A percentile compares a stretch with the other conserved stretches of the same genome.
phyloP scores from a whole-genome alignment of 2,329 filamentous ascomycete species.

The Phymatotrichopsis omnivora region DNA sequence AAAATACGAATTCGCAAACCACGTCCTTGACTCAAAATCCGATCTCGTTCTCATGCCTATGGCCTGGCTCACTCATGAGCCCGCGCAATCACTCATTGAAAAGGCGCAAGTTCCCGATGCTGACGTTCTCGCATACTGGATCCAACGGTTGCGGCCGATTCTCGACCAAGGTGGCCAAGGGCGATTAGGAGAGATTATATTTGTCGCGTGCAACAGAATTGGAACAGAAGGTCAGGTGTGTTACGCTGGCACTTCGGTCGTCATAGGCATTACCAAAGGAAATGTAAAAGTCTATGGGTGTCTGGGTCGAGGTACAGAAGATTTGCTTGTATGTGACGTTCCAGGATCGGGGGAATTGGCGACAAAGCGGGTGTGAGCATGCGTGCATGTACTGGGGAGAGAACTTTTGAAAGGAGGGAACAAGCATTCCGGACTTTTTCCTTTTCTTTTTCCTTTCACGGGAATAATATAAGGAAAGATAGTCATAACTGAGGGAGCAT shows the following conservation, averaged over 20 bases:
- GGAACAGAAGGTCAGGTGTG: constrained; percentile 55
- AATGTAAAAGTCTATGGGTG: constrained; percentile 60
- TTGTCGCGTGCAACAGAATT: constrained; percentile 61
- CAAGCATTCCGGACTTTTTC: too few relatives aligned
- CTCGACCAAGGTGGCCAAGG: constrained; percentile 41
- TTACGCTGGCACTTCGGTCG: constrained; percentile 65
- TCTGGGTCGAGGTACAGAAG: constrained; percentile 59
- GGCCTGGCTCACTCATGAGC: constrained; percentile 60
- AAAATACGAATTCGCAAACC: constrained; percentile 45
- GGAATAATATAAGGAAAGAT: too few relatives aligned
- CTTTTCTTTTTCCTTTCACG: too few relatives aligned
- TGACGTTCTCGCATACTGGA: constrained; percentile 66
- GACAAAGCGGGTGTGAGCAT: constrained; percentile 3
- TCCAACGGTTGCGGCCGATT: constrained; percentile 57
- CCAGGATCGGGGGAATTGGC: constrained; percentile 19
- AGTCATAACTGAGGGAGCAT: too few relatives aligned
- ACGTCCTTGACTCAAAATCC: constrained; percentile 47
- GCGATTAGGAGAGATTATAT: constrained; percentile 48
- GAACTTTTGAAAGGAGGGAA: too few relatives aligned
- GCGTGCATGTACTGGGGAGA: too few relatives aligned
- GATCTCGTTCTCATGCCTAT: constrained; percentile 61
- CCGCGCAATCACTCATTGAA: constrained; percentile 42
- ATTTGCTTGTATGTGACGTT: constrained; percentile 45
- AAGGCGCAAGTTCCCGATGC: constrained; percentile 51
- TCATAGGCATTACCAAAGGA: constrained; percentile 55